Conservation (phyloP, 257 asterid species). For the Marsdenia floribunda region DNA sequence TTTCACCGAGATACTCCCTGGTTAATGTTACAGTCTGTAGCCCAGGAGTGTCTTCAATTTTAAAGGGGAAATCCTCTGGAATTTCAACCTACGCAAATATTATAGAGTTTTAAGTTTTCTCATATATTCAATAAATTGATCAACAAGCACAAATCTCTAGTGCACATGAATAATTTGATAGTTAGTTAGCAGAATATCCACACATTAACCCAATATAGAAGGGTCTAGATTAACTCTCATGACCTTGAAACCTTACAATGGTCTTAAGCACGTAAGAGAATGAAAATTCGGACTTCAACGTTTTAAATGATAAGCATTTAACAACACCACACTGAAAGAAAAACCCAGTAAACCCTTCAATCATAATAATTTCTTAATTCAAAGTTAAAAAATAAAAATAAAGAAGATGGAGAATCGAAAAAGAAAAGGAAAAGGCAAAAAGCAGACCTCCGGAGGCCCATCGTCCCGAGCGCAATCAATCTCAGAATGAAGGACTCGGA, state of each 20-base stretch:
- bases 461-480: constrained; percentile 46
- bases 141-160: neutral
- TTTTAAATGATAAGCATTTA: no score
- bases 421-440: neutral
- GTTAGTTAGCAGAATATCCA: neutral
- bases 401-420: neutral
- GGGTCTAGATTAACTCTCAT: neutral
- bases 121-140: neutral
- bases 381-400: no score
- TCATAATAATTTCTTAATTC: neutral
- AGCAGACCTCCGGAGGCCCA: constrained; percentile 10
- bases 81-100: constrained; percentile 33
- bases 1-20: constrained; percentile 64
- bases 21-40: constrained; percentile 54
- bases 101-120: neutral
- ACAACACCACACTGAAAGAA: no score
- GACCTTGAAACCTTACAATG: neutral
- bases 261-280: neutral
- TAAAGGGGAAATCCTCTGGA: constrained; percentile 63
- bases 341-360: no score
- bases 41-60: constrained; percentile 65
- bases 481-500: constrained; percentile 49
- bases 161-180: neutral
- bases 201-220: neutral
- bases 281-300: neutral